Base-by-base conservation (phyloP, 1,284 basidiomycete genomes). In the Tremellales sp. region DNA sequence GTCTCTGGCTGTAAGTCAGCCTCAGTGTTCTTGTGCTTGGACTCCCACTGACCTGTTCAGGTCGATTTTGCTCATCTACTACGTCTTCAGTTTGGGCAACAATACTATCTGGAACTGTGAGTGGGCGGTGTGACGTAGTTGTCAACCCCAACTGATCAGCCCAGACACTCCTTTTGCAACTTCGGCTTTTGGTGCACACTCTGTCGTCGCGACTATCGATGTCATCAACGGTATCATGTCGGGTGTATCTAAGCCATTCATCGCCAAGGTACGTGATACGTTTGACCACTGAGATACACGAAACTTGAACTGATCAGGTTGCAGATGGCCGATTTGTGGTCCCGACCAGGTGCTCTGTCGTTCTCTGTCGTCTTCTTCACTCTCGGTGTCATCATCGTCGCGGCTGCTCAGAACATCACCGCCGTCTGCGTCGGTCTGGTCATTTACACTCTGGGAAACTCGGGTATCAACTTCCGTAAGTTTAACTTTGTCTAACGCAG, bases 201-300 rank as follows among this genome's bases (percentile, higher is more conserved):
- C 72, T 4, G 44, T 70, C 24, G 53, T 72, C 39, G 65, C 65
- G 24, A 66, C 67, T 6, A 70, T 72, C 52, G 48, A 52, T 8
- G 65, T 68, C 27, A 61, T 71, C 53, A 70, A 57, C 45, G 48
- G 56, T 42, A 65, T 74, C 49, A 65, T 70, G 40, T 55, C 62
- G 5, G 67, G 65, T 40, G 67, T 70, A 3, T 59, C 62, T 22
- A 59, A 67, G 33, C 71, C 70, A 43, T 64, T 72, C 62, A 56
- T 74, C 52, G 61, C 65, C 49, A 65, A 67, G 55, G 51, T 68
- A 10, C 3, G 13, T 25, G 4, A 19, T 37, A 11, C 10, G 12
- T n/a, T 64, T 72, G 61, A 56, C 73, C 52, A 60, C 65, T 49
- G 64, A 67, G 55, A 50, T 68, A 10, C 3, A 11, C 21, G 4